Conservation (phyloP, 73 alveolate species). For the Tetrahymena thermophila region DNA sequence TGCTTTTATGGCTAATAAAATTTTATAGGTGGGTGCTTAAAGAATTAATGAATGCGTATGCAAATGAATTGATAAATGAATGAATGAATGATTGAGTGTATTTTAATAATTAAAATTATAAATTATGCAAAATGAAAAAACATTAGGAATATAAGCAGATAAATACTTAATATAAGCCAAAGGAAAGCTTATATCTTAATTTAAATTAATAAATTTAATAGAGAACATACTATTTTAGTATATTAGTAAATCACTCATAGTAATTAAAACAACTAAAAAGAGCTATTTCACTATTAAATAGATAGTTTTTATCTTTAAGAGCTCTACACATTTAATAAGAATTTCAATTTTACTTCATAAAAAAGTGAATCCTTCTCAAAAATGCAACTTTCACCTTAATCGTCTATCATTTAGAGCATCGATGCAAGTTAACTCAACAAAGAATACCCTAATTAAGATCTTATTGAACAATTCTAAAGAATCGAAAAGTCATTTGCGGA, state of each 20-base stretch:
- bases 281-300: background rate
- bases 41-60: background rate
- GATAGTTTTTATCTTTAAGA: background rate
- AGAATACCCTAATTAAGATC: background rate
- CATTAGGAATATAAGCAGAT: background rate
- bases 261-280: background rate
- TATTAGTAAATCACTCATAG: background rate
- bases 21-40: background rate
- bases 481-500: background rate
- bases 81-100: background rate
- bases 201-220: no score
- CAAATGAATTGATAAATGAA: no score
- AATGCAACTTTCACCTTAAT: background rate
- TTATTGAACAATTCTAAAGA: background rate
- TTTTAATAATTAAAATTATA: no score
- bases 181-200: background rate
- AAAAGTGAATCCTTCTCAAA: background rate
- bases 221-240: background rate
- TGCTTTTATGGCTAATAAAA: background rate
- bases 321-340: background rate
- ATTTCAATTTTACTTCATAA: no score
- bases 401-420: background rate
- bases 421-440: background rate
- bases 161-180: background rate
- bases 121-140: background rate